Base-by-base conservation (phyloP, 345 rosid species). In the Hypericum perforatum region DNA sequence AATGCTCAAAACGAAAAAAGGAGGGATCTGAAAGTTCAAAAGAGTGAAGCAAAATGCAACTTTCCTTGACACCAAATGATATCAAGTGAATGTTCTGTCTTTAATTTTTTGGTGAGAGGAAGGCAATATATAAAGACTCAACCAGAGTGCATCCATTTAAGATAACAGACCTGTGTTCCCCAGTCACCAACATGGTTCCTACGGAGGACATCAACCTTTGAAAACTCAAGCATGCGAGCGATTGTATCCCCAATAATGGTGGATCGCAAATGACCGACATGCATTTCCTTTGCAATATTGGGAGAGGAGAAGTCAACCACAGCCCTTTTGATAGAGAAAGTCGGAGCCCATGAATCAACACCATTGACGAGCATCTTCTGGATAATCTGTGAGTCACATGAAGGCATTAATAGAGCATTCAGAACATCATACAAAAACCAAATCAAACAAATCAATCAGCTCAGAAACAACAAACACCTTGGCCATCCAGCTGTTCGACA, bases 111-210 rank as follows among this genome's bases (percentile, higher is more conserved):
- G 32, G 32, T 22, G 32, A 22, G 1, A 22, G 32, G 32, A 22
- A 22, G 32, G 32, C 32, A 22, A 22, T 22, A 22, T 22, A 22
- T 22, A 22, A 22, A 22, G 32, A 22, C 32, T 4, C n/a, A n/a
- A n/a, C n/a, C n/a, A n/a, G 32, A 22, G 32, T 22, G 32, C 32
- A 22, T 22, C 32, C 1, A 22, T 22, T 22, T 22, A 22, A 22
- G 32, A 22, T 22, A 22, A 22, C 32, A 22, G 32, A 91, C 98
- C 94, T 92, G 98, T 57, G 98, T 92, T 53, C 98, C 98, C 98
- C 98, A 92, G 50, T 92, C 98, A 63, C 98, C 98, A 72, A 91
- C 98, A 80, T 91, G 98, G 74, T 91, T 91, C 55, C 98, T 75
- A 14, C 98, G 86, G 40, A 92, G 85, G 63, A 92, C 96, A 42